phyloP scores from a whole-genome alignment of 345 rosid genomes.

The Psidium guajava region DNA sequence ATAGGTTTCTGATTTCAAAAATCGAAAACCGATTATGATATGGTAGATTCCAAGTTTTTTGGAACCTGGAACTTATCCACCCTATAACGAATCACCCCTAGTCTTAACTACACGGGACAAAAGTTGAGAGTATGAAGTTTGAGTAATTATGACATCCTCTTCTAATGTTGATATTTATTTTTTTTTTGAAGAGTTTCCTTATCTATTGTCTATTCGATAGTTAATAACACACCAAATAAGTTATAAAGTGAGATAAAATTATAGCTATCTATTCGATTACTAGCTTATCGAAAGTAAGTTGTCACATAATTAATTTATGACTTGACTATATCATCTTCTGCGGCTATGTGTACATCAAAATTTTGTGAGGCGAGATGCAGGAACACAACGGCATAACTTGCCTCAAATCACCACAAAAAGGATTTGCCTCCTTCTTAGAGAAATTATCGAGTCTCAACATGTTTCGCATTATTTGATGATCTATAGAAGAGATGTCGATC shows the following conservation, averaged over 20 bases:
- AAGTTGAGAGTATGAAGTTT: background rate
- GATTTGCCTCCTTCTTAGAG: background rate
- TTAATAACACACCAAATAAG: background rate
- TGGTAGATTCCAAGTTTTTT: too few relatives aligned
- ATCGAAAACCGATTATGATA: too few relatives aligned
- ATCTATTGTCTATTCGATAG: background rate
- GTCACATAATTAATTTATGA: background rate
- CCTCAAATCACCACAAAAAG: background rate
- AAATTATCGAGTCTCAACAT: fast-evolving
- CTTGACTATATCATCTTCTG: background rate
- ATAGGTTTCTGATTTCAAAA: too few relatives aligned
- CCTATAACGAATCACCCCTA: too few relatives aligned
- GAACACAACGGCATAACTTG: background rate
- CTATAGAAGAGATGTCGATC: background rate
- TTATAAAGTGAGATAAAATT: background rate
- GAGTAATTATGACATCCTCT: too few relatives aligned
- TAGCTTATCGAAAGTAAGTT: fast-evolving
- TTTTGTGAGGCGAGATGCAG: fast-evolving
- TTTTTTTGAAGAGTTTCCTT: background rate
- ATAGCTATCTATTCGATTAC: background rate
- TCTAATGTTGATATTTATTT: too few relatives aligned
- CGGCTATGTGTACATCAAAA: background rate
- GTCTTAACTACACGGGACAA: background rate
- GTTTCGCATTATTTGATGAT: background rate
- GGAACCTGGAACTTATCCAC: too few relatives aligned